Conservation (phyloP, 768 basidiomycete species). For the Mycena filopes region DNA sequence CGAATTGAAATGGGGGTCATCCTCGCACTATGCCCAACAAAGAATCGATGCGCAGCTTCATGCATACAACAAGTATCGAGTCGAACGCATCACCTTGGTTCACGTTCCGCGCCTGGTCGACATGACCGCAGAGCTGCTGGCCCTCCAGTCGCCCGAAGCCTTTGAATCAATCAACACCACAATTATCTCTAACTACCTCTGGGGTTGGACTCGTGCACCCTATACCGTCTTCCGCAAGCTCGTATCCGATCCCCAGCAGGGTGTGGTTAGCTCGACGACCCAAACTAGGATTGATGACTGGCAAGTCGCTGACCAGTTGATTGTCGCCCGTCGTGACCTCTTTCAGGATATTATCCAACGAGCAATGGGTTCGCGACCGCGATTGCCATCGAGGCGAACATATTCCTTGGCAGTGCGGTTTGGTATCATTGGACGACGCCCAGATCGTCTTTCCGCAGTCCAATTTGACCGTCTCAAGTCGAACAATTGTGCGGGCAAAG, state of each 20-base stretch:
- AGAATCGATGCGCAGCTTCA: not conserved
- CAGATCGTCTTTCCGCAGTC: slow-evolving; percentile 4
- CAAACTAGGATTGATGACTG: slow-evolving; percentile 3
- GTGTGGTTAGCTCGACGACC: not conserved
- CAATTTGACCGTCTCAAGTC: not conserved
- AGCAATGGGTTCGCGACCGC: slow-evolving; percentile 5
- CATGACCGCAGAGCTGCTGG: not conserved
- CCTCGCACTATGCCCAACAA: not conserved
- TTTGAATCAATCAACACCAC: not conserved
- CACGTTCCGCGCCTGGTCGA: not conserved
- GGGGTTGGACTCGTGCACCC: not conserved
- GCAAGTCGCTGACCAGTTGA: not conserved
- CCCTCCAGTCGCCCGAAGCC: not conserved
- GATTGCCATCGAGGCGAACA: not conserved
- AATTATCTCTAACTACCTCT: not conserved
- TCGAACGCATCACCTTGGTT: not conserved
- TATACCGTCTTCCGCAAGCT: not conserved
- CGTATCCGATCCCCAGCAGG: not conserved
- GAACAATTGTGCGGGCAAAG: not conserved
- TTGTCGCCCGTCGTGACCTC: not conserved
- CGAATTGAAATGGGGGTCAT: not conserved
- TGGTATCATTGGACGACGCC: not conserved
- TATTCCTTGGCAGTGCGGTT: slow-evolving; percentile 4
- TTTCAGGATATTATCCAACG: slow-evolving; percentile 2
- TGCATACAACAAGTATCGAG: not conserved